A percentile compares a stretch with the other conserved stretches of the same genome.
Conservation (phyloP, 495 filamentous ascomycete genomes). For the Aspergillus indologenus region DNA sequence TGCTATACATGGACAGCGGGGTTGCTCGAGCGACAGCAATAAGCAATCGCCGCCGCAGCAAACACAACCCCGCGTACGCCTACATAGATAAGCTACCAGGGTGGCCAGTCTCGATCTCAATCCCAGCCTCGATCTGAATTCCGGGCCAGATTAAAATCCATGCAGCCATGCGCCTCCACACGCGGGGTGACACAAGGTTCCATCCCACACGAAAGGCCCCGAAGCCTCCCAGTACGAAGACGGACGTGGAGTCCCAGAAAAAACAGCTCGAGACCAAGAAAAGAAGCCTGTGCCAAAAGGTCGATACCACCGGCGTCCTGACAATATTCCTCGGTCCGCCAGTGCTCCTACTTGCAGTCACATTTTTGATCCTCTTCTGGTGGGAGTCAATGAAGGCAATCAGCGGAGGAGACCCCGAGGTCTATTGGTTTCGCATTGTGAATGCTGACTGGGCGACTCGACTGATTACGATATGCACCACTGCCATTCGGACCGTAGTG, state of each 20-base stretch:
- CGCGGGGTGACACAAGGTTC: background rate
- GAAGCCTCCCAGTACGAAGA: background rate
- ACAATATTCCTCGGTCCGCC: background rate
- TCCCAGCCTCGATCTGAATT: background rate
- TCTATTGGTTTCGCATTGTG: slow-evolving; percentile 1
- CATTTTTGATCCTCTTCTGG: background rate
- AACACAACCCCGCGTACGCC: no score
- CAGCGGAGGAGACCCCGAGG: background rate
- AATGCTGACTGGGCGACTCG: background rate
- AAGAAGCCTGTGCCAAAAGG: background rate
- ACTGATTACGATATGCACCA: slow-evolving; percentile 3
- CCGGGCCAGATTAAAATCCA: background rate
- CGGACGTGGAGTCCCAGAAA: background rate
- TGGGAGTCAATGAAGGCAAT: background rate
- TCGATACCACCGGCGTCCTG: background rate
- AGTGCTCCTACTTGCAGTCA: background rate
- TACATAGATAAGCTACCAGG: no score
- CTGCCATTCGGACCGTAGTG: background rate
- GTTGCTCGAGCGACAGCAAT: background rate
- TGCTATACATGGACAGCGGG: no score
- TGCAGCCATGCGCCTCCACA: background rate
- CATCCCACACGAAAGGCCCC: background rate
- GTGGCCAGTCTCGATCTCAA: background rate
- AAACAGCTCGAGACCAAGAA: background rate
- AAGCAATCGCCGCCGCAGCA: no score